Evolutionary conservation across 2,329 filamentous ascomycete species (phyloP).

Genomic region (Neopestalotiopsis sp.): DNA sequence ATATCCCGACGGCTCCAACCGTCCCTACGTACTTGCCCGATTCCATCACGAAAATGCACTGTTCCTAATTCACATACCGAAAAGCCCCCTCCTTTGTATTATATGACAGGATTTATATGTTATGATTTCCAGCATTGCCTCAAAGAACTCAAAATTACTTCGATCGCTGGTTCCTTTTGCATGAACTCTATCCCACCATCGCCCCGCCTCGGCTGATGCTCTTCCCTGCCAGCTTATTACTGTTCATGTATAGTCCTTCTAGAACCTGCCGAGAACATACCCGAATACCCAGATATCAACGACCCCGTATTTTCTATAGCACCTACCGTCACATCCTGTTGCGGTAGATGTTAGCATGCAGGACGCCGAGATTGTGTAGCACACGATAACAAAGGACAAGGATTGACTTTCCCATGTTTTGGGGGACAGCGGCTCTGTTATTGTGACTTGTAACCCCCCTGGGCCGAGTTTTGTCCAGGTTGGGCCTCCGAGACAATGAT

Average conservation of each 20-base stretch:
- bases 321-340: neutral
- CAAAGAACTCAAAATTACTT: neutral
- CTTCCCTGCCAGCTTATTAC: neutral
- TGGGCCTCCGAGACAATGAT: neutral
- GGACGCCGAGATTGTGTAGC: neutral
- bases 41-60: neutral
- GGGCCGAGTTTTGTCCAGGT: neutral
- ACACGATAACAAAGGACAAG: neutral
- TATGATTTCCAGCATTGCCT: neutral
- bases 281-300: neutral
- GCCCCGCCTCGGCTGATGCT: conserved; percentile 1
- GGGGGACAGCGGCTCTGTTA: neutral
- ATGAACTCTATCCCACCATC: neutral
- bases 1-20: too few relatives aligned
- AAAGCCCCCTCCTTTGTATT: neutral
- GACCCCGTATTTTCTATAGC: neutral
- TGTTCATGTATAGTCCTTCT: neutral
- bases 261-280: conserved; percentile 4
- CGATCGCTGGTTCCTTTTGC: neutral
- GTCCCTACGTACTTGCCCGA: neutral
- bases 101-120: neutral
- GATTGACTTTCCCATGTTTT: neutral
- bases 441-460: neutral
- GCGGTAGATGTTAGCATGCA: neutral
- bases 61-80: neutral